These are phyloP conservation scores for Globisporangium lucens DNA, from an alignment of 352 stramenopile species.

Conservation along the genomic window DNA sequence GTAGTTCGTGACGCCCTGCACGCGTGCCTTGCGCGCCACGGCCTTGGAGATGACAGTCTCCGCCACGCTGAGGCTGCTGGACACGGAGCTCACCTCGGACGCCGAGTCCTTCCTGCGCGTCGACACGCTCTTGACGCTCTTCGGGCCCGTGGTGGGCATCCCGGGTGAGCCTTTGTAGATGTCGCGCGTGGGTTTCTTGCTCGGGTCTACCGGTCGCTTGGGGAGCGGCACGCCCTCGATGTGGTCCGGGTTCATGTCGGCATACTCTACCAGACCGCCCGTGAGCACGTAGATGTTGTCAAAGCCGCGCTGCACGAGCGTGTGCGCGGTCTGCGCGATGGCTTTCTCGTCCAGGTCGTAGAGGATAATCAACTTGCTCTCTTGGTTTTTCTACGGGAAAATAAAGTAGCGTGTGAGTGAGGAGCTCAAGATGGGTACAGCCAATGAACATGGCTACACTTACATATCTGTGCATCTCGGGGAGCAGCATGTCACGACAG, in stretches of 20 bases:
- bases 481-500: conserved; percentile 59
- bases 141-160: conserved; percentile 31
- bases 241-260: conserved; percentile 57
- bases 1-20: conserved; percentile 43
- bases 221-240: conserved; percentile 60
- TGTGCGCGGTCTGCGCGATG: conserved; percentile 54
- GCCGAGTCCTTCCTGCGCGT: conserved; percentile 43
- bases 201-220: conserved; percentile 46
- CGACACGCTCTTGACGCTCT: conserved; percentile 54
- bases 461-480: conserved; percentile 75
- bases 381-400: conserved; percentile 60
- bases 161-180: conserved; percentile 54
- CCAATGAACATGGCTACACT: conserved; percentile 8
- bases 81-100: conserved; percentile 60
- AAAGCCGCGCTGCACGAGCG: conserved; percentile 75
- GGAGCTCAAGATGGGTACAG: not conserved
- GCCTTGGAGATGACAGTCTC: conserved; percentile 78
- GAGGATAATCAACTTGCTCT: conserved; percentile 70
- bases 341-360: conserved; percentile 78
- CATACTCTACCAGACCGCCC: conserved; percentile 60
- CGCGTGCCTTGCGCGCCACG: conserved; percentile 55
- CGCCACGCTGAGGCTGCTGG: conserved; percentile 57
- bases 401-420: conserved; percentile 1
- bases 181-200: conserved; percentile 52
- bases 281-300: conserved; percentile 85